Conservation (phyloP, 2,329 filamentous ascomycete genomes). For the Phyllosticta citrichinensis region DNA sequence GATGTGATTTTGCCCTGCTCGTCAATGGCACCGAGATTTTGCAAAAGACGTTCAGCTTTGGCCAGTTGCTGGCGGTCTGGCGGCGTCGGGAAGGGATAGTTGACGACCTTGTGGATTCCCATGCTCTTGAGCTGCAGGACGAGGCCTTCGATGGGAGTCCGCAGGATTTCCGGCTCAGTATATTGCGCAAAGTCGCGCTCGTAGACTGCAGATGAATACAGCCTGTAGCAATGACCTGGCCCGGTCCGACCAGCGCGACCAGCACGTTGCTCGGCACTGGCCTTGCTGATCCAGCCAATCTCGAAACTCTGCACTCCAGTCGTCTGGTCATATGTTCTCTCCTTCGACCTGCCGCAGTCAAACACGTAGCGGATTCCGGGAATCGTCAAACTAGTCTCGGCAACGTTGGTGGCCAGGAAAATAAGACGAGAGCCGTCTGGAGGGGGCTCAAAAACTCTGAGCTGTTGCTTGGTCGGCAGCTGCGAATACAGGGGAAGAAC, state of each 20-base stretch:
- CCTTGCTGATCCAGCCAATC: conserved; percentile 95
- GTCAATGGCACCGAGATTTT: conserved; percentile 73
- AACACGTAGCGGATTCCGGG: conserved; percentile 94
- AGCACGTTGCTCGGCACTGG: conserved; percentile 80
- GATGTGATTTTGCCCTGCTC: conserved; percentile 60
- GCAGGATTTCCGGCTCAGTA: conserved; percentile 75
- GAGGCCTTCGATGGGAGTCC: conserved; percentile 81
- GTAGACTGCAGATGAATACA: conserved; percentile 92
- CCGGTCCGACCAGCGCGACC: conserved; percentile 93
- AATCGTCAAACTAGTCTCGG: conserved; percentile 94
- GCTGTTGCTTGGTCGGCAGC: conserved; percentile 79
- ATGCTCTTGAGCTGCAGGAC: conserved; percentile 92
- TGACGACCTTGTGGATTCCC: conserved; percentile 79
- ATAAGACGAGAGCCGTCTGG: conserved; percentile 77
- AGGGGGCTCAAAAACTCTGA: conserved; percentile 77
- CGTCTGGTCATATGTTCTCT: conserved; percentile 75
- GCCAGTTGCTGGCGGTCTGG: conserved; percentile 67
- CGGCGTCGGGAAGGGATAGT: conserved; percentile 92
- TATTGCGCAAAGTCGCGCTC: conserved; percentile 83
- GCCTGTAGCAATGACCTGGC: conserved; percentile 86
- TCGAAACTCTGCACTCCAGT: conserved; percentile 95
- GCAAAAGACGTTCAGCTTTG: conserved; percentile 77
- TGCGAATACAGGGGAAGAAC: conserved; percentile 91
- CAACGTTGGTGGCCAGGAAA: conserved; percentile 89
- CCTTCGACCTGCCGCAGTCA: conserved; percentile 85